Evolutionary conservation across 352 stramenopile species (phyloP).

Genomic region (Globisporangium carolinianum): DNA sequence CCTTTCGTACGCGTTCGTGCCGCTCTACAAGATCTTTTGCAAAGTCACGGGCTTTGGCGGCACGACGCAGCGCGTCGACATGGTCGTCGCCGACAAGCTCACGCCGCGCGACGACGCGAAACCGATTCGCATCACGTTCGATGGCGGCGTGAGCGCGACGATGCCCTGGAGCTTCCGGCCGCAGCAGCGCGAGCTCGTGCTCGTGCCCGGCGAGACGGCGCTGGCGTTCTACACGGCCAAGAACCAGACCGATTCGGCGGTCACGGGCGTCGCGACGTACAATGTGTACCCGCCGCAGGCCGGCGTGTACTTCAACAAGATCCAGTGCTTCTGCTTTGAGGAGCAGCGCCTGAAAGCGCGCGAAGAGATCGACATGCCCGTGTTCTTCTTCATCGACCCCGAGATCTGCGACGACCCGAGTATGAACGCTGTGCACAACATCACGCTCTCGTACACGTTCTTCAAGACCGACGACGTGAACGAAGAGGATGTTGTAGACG

Average conservation of each 20-base stretch:
- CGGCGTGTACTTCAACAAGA: constrained; percentile 99
- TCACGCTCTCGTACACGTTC: constrained; percentile 98
- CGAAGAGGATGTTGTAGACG: constrained; percentile 81
- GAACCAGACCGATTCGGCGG: constrained; percentile 95
- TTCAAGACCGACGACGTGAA: constrained; percentile 96
- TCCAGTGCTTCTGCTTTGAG: constrained; percentile 99
- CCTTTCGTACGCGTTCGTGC: constrained; percentile 95
- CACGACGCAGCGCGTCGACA: constrained; percentile 83
- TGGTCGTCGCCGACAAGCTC: constrained; percentile 79
- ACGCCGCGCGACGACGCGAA: constrained; percentile 87
- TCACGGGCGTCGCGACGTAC: constrained; percentile 99
- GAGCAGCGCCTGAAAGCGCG: constrained; percentile 95
- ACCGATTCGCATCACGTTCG: constrained; percentile 96
- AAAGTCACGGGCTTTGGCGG: constrained; percentile 97
- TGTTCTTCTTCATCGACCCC: constrained; percentile 99
- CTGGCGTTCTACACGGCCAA: constrained; percentile 98
- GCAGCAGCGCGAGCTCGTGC: constrained; percentile 90
- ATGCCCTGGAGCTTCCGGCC: constrained; percentile 97
- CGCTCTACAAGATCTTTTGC: constrained; percentile 99
- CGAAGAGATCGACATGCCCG: constrained; percentile 99
- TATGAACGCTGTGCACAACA: constrained; percentile 95
- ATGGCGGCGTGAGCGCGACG: constrained; percentile 90
- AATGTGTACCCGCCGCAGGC: constrained; percentile 98
- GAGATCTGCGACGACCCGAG: constrained; percentile 96
- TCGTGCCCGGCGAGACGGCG: constrained; percentile 97